Percentiles rank a stretch among this genome's conserved stretches.
phyloP scores from a whole-genome alignment of 192 early-diverging fungal genomes.

The Podila epicladia region DNA sequence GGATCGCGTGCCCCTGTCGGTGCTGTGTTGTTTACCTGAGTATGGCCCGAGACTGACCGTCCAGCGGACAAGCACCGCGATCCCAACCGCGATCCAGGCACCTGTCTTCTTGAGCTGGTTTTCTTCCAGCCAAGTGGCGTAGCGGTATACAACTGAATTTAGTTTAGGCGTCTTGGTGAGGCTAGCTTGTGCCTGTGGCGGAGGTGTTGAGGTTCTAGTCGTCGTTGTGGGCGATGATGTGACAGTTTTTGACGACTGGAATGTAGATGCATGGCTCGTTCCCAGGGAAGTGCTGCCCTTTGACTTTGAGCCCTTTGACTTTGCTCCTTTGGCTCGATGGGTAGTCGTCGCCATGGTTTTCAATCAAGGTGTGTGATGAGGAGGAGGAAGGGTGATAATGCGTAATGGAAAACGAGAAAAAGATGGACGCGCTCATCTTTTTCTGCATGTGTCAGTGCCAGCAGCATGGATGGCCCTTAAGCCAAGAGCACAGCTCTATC shows the following conservation, averaged over 20 bases:
- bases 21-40: conserved; percentile 64
- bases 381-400: no score
- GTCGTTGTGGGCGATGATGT: background rate
- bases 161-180: conserved; percentile 19
- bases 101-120: conserved; percentile 50
- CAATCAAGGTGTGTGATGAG: background rate
- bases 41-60: conserved; percentile 73
- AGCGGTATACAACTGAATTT: conserved; percentile 16
- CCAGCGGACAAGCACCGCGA: conserved; percentile 72
- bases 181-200: background rate
- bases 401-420: no score
- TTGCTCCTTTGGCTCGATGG: conserved; percentile 20
- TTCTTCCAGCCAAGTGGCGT: conserved; percentile 49
- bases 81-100: conserved; percentile 53
- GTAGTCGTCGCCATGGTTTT: conserved; percentile 26
- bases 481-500: no score
- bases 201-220: background rate
- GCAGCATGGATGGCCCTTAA: no score
- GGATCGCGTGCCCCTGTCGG: background rate
- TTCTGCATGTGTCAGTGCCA: no score
- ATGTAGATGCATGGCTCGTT: background rate
- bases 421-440: no score
- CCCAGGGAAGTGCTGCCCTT: background rate
- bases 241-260: background rate
- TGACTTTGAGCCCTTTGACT: conserved; percentile 2